Evolutionary conservation across 345 rosid genomes (phyloP).

Genomic region (Turritis glabra): DNA sequence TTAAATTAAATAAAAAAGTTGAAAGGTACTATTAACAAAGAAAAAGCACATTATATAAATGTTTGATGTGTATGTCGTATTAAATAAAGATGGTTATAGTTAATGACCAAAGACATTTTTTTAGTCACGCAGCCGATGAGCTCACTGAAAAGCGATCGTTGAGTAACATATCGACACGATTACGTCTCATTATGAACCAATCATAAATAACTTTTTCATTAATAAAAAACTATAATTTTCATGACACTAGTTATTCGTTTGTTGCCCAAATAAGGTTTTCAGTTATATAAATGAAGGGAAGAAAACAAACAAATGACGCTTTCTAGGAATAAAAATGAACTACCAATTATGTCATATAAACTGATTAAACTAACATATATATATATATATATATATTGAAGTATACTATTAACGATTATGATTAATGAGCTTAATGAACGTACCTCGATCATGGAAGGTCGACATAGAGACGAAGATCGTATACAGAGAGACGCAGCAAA

Average conservation of each 20-base stretch:
- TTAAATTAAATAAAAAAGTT: background rate
- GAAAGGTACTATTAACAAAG: background rate
- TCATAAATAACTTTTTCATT: constrained; percentile 4
- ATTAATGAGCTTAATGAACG: constrained; percentile 14
- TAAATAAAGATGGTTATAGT: constrained; percentile 1
- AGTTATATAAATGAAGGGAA: background rate
- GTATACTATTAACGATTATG: background rate
- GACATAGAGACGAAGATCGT: constrained; percentile 72
- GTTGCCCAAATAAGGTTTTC: background rate
- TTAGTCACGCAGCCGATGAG: constrained; percentile 30
- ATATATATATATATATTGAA: background rate
- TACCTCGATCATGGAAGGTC: constrained; percentile 92
- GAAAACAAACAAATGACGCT: constrained; percentile 3
- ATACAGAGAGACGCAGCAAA: constrained; percentile 89
- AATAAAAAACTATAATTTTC: background rate
- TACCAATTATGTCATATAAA: constrained; percentile 11
- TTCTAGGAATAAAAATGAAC: constrained; percentile 2
- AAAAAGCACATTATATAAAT: background rate
- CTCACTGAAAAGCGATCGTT: constrained; percentile 34
- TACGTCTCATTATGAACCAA: constrained; percentile 22
- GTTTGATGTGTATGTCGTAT: background rate
- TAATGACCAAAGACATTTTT: constrained; percentile 2
- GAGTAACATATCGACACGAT: constrained; percentile 33
- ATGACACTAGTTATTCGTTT: constrained; percentile 8
- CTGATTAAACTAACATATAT: background rate